These are phyloP conservation scores for Syzygium grande DNA, from an alignment of 345 rosid species.

Conservation along the genomic window DNA sequence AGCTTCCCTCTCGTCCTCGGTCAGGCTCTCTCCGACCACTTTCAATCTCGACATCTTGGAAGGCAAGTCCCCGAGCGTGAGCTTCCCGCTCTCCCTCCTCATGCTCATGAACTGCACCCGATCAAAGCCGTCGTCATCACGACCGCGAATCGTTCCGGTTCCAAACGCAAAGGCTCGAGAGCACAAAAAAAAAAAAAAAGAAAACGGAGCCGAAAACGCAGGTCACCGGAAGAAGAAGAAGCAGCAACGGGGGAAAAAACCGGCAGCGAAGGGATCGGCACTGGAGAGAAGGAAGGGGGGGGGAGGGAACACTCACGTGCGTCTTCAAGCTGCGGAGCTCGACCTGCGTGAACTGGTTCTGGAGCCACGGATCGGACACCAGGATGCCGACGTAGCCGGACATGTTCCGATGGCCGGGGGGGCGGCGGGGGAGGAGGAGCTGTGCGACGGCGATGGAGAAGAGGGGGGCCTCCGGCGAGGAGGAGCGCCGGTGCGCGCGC, in stretches of 20 bases:
- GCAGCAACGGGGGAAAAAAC: neutral
- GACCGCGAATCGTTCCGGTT: neutral
- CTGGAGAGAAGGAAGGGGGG: no score
- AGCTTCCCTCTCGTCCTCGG: slow-evolving; percentile 59
- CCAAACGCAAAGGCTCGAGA: neutral
- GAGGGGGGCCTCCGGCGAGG: neutral
- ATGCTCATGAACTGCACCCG: slow-evolving; percentile 60
- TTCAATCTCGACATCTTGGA: slow-evolving; percentile 82
- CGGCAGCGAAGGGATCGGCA: no score
- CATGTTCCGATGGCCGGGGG: slow-evolving; percentile 20
- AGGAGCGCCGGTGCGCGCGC: neutral
- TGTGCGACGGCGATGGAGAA: neutral
- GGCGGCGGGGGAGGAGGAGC: neutral
- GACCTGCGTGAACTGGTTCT: slow-evolving; percentile 98
- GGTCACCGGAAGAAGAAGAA: neutral
- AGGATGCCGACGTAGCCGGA: slow-evolving; percentile 84
- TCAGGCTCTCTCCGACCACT: slow-evolving; percentile 74
- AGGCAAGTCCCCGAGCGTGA: slow-evolving; percentile 69
- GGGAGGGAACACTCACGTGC: slow-evolving; percentile 32
- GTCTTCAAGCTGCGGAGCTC: slow-evolving; percentile 96
- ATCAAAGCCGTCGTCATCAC: neutral
- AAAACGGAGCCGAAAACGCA: neutral
- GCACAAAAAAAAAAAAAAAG: no score
- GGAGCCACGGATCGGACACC: slow-evolving; percentile 95
- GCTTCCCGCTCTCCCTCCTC: slow-evolving; percentile 93